Conservation (phyloP, 768 basidiomycete species). For the Fomitopsis pulvina region DNA sequence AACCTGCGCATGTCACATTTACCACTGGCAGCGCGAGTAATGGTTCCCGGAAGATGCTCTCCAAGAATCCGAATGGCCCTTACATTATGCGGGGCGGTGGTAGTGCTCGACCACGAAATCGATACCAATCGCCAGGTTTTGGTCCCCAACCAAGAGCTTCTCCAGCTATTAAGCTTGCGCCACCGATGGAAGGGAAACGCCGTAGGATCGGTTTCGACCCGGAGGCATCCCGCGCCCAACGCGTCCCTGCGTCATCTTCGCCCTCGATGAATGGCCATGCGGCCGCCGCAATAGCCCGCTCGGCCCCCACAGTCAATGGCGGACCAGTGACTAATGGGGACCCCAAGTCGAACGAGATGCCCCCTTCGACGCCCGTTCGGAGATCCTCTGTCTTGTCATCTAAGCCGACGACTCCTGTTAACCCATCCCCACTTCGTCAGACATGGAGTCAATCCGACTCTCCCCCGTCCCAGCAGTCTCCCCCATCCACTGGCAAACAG, state of each 20-base stretch:
- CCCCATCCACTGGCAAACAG: conserved; percentile 34
- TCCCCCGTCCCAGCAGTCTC: conserved; percentile 32
- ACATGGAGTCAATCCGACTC: conserved; percentile 50
- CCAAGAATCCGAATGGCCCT: conserved; percentile 67
- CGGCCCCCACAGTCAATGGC: conserved; percentile 18
- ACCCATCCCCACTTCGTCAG: conserved; percentile 72
- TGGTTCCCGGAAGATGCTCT: conserved; percentile 44
- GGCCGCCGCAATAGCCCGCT: conserved; percentile 5
- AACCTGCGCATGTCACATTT: conserved; percentile 22
- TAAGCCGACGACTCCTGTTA: conserved; percentile 55
- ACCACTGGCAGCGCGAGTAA: conserved; percentile 14
- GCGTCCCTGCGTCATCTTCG: conserved; percentile 2
- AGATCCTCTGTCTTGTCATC: conserved; percentile 18
- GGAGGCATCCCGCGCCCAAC: conserved; percentile 15
- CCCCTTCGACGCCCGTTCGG: conserved; percentile 14
- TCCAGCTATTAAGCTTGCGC: conserved; percentile 36
- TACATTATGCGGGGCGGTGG: conserved; percentile 75
- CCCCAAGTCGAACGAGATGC: conserved; percentile 10
- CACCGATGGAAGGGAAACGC: conserved; percentile 49
- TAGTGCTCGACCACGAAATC: conserved; percentile 62
- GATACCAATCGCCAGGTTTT: conserved; percentile 70
- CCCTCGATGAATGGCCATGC: conserved; percentile 5
- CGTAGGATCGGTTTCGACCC: conserved; percentile 49
- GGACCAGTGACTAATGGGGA: conserved; percentile 11
- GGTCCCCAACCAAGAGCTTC: conserved; percentile 42